phyloP scores from a whole-genome alignment of 2,329 filamentous ascomycete species.

The Didymella arachidicola region DNA sequence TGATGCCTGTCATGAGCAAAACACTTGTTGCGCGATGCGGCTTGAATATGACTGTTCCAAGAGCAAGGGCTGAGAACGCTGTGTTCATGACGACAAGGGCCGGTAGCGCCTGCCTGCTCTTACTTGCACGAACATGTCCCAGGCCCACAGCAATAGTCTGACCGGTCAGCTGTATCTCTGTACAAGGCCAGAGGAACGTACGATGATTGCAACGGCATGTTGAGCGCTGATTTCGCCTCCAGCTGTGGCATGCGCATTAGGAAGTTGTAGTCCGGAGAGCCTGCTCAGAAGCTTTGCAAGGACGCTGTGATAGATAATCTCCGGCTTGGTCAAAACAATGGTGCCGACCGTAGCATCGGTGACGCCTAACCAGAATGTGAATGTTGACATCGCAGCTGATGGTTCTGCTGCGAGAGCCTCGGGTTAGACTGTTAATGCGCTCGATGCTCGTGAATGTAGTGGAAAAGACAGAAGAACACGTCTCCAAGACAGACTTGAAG shows the following conservation, averaged over 20 bases:
- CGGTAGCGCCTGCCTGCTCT: conserved; percentile 16
- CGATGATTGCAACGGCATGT: conserved; percentile 30
- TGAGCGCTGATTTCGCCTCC: conserved; percentile 20
- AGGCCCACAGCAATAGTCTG: conserved; percentile 27
- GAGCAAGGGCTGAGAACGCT: conserved; percentile 22
- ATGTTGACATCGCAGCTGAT: conserved; percentile 19
- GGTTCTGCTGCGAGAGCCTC: not conserved
- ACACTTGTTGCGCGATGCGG: conserved; percentile 26
- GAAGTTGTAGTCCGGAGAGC: conserved; percentile 19
- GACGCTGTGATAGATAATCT: conserved; percentile 29
- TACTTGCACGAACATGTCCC: conserved; percentile 24
- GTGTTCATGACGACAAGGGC: conserved; percentile 25
- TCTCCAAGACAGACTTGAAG: not conserved
- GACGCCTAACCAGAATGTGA: conserved; percentile 28
- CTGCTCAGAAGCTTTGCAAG: conserved; percentile 17
- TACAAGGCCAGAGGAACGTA: not conserved
- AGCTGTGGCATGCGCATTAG: conserved; percentile 24
- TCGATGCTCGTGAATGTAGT: not conserved
- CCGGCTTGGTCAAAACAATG: conserved; percentile 26
- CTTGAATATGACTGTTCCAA: conserved; percentile 22
- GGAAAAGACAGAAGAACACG: not conserved
- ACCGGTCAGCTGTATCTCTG: not conserved
- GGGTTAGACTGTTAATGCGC: not conserved
- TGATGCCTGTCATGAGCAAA: conserved; percentile 27
- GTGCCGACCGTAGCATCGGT: conserved; percentile 25